Base-by-base conservation (phyloP, 352 stramenopile genomes). In the Globisporangium acanthophoron region DNA sequence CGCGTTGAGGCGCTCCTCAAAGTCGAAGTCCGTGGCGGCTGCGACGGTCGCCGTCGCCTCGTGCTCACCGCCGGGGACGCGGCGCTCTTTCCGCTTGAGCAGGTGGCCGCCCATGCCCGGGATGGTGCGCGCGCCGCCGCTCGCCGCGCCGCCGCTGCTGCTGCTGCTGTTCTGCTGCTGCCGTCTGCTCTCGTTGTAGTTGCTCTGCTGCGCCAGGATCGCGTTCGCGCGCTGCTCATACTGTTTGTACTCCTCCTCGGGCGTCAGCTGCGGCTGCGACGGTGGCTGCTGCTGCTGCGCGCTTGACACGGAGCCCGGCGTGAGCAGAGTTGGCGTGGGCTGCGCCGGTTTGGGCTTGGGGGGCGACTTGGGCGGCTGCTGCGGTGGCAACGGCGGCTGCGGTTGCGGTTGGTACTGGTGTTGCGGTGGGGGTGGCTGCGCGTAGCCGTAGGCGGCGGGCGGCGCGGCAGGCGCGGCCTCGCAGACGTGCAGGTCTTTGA, bases 401-500 rank as follows among this genome's bases (percentile, higher is more conserved):
- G 70, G 54, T 52, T 60, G 62, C 13, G 64, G 40, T 41, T 39
- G 48, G 3, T 40, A 48, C 13, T 51, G 57, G 24, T 54, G 61
- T 27, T 54, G 66, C n/a, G 46, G 56, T 29, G 55, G 57, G 29
- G 59, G 56, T 16, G 65, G 51, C 12, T 44, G 29, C 5, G 37
- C 58, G 58, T 61, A 56, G 37, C 58, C 44, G 37, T 62, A 63
- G 16, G 46, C 18, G 9, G 46, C 35, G 16, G 61, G 63, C 35
- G 49, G 58, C 27, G 63, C 62, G 15, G 67, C 54, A 2, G 81
- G 76, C 8, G 81, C 81, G 11, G 84, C 84, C 54, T 93, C 84
- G 45, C 81, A 92, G 37, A 93, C 84, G 52, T 93, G 84, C 49
- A 93, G 67, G 54, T 93, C 84, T 63, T 93, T 92, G 66, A 93